Evolutionary conservation across 208 protist genomes (phyloP).

Genomic region (Acanthamoeba royreba): DNA sequence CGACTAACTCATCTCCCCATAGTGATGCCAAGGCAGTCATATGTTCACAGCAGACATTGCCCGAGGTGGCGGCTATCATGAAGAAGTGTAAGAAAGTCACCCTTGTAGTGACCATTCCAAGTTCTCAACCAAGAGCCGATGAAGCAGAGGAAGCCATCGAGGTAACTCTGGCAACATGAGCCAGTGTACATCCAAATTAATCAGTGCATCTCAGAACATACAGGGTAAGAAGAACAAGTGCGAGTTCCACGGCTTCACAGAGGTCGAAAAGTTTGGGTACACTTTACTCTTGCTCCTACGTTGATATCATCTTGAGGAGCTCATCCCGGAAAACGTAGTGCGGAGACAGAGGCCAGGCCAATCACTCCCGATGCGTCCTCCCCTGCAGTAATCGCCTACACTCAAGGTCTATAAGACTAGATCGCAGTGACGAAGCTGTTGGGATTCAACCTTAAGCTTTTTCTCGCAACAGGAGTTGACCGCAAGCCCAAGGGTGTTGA

Average conservation of each 20-base stretch:
- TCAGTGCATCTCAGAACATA: not conserved
- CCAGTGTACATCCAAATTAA: not conserved
- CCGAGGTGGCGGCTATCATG: not conserved
- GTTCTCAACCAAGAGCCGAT: not conserved
- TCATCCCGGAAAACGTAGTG: not conserved
- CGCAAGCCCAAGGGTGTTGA: not conserved
- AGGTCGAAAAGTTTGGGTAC: not conserved
- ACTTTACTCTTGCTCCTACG: not conserved
- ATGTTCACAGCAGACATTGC: not conserved
- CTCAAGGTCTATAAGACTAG: no score
- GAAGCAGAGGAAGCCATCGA: no score
- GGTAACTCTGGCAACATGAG: no score
- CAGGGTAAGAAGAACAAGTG: not conserved
- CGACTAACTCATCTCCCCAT: not conserved
- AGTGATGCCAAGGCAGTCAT: not conserved
- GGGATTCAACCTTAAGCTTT: no score
- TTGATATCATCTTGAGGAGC: not conserved
- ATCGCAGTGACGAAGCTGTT: no score
- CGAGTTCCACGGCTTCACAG: not conserved
- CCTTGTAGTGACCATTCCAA: not conserved
- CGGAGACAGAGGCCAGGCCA: not conserved
- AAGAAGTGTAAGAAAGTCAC: not conserved
- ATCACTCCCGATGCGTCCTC: not conserved
- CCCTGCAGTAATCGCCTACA: not conserved
- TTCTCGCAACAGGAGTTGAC: not conserved